A percentile compares a stretch with the other conserved stretches of the same genome.
Conservation (phyloP, 306 rosid species). For the Trifolium fragiferum region DNA sequence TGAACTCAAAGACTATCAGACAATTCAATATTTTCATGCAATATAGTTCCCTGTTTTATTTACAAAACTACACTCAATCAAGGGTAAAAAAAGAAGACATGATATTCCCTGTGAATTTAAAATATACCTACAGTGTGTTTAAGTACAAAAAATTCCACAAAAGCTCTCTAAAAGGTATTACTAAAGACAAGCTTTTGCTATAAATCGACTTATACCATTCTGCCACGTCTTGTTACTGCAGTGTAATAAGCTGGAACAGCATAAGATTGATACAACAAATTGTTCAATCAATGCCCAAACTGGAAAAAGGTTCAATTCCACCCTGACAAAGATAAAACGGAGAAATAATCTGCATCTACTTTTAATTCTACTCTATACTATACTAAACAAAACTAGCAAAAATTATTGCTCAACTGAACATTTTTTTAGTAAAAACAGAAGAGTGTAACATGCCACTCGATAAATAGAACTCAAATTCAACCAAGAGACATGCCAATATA, state of each 20-base stretch:
- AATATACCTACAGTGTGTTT: constrained; percentile 18
- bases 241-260: constrained; percentile 47
- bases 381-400: not conserved
- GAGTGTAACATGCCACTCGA: not conserved
- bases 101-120: constrained; percentile 25
- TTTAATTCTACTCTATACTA: constrained; percentile 27
- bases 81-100: not conserved
- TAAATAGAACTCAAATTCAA: constrained; percentile 10
- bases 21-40: constrained; percentile 4
- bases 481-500: constrained; percentile 23
- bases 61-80: constrained; percentile 14
- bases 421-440: not conserved
- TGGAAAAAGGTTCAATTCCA: constrained; percentile 62
- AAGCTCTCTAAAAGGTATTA: constrained; percentile 25
- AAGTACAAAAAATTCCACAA: constrained; percentile 28
- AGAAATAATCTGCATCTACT: constrained; percentile 36
- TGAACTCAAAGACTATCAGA: not conserved
- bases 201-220: constrained; percentile 32
- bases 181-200: constrained; percentile 25
- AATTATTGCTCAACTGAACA: not conserved
- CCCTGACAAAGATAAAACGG: constrained; percentile 48
- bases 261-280: constrained; percentile 50
- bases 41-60: not conserved
- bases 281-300: constrained; percentile 69
- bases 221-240: constrained; percentile 38